Base-by-base conservation (phyloP, 495 filamentous ascomycete species). In the Penicillium tannophilum region DNA sequence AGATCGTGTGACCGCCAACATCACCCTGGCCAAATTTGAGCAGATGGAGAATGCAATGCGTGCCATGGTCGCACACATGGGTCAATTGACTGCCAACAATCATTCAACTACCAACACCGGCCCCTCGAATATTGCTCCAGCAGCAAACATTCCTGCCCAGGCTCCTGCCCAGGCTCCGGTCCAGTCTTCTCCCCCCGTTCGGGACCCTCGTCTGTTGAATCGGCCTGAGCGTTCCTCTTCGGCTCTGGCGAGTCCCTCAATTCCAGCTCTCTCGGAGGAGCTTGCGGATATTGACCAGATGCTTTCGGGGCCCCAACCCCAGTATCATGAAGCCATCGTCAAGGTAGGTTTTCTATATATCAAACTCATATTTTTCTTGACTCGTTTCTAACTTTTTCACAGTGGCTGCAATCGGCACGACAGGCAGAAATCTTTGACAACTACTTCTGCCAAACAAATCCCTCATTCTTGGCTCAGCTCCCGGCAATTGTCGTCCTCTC, bases 31-130 rank as follows among this genome's bases (percentile, higher is more conserved):
- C 33, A 96, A 96, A 78, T 90, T 97, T 57, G 90, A 96, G 47
- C 85, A 93, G 62, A 83, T 98, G 59, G 88, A 88, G 16, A 76
- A 80, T 6, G 80, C 90, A 24, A 87, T 96, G 10, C 84, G 82
- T 35, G 77, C 83, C 44, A 78, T 97, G 55, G 82, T 17, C 14
- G 16, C 39, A 4, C 14, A n/a, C 4, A 41, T 41, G 39, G 16
- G 39, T 17, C 39, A 41, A 12, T 8, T 11, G 7, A 10, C 33
- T 36, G 33, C 12, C 12, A 14, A 36, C 28, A 28, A 28, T 3
- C 12, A 1, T 7, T 3, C 33, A 36, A 12, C 33, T 10, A 36
- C 33, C 33, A 36, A 36, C 9, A 12, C 9, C 28, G 28, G 28
- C 4, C 28, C 28, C 28, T 5, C 28, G 6, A 28, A 28, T 28